Conservation (phyloP, 495 filamentous ascomycete genomes). For the Aspergillus panamensis region DNA sequence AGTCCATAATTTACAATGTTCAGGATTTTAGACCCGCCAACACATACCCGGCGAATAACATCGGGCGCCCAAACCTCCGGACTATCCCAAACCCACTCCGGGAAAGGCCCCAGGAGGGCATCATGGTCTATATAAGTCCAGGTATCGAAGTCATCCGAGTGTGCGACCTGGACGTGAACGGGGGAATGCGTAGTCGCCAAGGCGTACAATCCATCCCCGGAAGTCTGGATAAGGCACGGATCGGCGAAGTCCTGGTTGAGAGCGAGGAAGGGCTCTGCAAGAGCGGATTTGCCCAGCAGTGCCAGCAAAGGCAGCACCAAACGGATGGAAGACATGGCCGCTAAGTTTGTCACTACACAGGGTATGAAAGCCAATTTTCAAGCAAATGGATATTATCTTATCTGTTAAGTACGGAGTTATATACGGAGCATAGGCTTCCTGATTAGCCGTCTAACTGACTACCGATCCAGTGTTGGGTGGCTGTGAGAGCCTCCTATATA, state of each 20-base stretch:
- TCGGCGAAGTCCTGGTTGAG: constrained; percentile 37
- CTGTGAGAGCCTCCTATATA: no score
- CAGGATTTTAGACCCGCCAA: not conserved
- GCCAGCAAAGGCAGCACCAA: not conserved
- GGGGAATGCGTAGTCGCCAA: constrained; percentile 36
- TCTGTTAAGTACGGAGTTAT: no score
- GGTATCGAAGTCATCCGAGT: constrained; percentile 30
- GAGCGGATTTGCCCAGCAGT: not conserved
- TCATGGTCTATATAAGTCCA: constrained; percentile 40
- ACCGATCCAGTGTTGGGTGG: no score
- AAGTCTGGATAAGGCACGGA: constrained; percentile 30
- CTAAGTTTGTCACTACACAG: no score
- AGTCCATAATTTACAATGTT: not conserved
- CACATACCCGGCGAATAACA: constrained; percentile 36
- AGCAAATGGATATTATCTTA: not conserved
- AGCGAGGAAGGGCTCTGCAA: not conserved
- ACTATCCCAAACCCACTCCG: constrained; percentile 30
- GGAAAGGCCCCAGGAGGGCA: constrained; percentile 32
- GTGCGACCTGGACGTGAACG: constrained; percentile 35
- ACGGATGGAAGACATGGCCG: not conserved
- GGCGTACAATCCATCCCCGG: constrained; percentile 34
- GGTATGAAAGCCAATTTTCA: not conserved
- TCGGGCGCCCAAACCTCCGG: constrained; percentile 36
- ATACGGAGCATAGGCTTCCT: no score
- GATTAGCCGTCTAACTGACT: no score